Evolutionary conservation across 108 stramenopile species (phyloP), one percentile per base, ranked within the genome.

Genomic region (Bacterosira constricta): DNA sequence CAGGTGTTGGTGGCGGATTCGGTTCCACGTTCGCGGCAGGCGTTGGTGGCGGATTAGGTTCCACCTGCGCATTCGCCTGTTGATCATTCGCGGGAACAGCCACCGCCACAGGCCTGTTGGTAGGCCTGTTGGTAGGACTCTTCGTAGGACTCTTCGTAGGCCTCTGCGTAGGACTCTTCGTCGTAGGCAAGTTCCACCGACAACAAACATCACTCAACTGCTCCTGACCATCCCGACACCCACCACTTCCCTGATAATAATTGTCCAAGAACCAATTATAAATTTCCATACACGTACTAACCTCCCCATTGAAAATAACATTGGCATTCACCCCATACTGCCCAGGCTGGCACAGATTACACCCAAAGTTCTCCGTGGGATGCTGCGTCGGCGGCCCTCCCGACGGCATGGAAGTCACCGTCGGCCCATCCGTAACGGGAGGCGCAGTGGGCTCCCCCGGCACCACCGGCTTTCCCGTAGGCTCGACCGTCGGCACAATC

Each of bases 291-390:
- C 77, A 79, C 11, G 64, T 50, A 15, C 49, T 35, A 17, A 60
- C 69, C 11, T 71, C 52, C 0, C 70, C 77, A 23, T 79, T 42
- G 64, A 65, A 71, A 3, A 79, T 66, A 23, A 79, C 55, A 26
- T 79, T 46, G 18, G 65, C 69, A 66, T 79, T 66, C 20, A 79
- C 50, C 7, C 77, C 77, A 21, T 66, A 60, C 50, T 79, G 77
- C 5, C 77, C 65, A 11, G 77, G 70, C 27, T 38, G 15, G 52
- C 77, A 79, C 8, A 79, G 56, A 45, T 71, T 79, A 17, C 77
- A 79, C 9, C 59, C 70, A 0, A 55, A 9, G 42, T 66, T 37
- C 25, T 58, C 38, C n/a, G 70, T 61, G 23, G 77, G 69, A 59
- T 26, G n/a, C n/a, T 3, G 21, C 0, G 77, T 67, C 9, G 63